These are phyloP conservation scores for Trifolium repens DNA, from an alignment of 306 rosid species.

Conservation along the genomic window DNA sequence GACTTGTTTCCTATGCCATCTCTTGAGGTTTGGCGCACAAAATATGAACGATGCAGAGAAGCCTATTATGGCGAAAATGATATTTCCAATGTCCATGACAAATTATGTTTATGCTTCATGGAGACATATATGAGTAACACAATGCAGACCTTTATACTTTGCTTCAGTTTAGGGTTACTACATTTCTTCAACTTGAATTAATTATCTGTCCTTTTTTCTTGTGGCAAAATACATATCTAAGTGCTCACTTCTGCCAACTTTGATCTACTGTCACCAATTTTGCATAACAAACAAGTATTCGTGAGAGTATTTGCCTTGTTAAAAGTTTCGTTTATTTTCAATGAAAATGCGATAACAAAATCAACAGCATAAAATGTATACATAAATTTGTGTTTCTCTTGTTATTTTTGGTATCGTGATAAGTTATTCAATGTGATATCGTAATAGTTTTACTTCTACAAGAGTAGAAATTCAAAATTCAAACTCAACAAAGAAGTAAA, in stretches of 20 bases:
- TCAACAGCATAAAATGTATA: not conserved
- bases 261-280: not conserved
- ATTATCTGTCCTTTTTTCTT: conserved; percentile 3
- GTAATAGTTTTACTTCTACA: conserved; percentile 5
- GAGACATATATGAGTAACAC: conserved; percentile 1
- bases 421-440: not conserved
- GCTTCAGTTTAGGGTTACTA: conserved; percentile 38
- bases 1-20: conserved; percentile 49
- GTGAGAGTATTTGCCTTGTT: not conserved
- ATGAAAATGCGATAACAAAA: not conserved
- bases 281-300: conserved; percentile 6
- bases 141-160: conserved; percentile 34
- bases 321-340: conserved; percentile 3
- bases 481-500: not conserved
- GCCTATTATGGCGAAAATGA: conserved; percentile 53
- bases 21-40: conserved; percentile 48
- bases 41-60: conserved; percentile 56
- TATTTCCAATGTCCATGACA: conserved; percentile 43
- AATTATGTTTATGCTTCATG: conserved; percentile 14
- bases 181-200: conserved; percentile 38
- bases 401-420: not conserved
- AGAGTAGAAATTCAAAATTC: not conserved
- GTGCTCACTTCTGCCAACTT: conserved; percentile 2
- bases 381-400: not conserved
- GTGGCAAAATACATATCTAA: too few species aligned